phyloP scores from a whole-genome alignment of 768 basidiomycete genomes.

The Cystobasidium tubakii region DNA sequence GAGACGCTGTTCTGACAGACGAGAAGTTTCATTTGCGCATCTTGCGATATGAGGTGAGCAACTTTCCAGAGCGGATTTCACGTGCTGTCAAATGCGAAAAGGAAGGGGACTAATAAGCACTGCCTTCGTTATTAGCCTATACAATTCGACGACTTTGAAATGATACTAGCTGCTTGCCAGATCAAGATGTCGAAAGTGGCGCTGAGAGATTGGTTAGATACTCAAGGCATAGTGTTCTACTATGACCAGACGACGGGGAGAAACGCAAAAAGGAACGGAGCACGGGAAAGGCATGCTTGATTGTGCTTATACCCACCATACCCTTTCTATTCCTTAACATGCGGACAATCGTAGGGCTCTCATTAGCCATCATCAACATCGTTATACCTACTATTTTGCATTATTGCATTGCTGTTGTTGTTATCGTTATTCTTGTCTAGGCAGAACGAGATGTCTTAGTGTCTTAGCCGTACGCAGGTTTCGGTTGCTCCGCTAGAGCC shows the following conservation, averaged over 20 bases:
- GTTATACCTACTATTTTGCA: neutral
- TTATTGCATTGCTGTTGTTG: neutral
- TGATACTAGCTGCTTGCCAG: neutral
- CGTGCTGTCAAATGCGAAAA: neutral
- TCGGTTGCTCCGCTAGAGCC: no score
- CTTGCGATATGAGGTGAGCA: constrained; percentile 62
- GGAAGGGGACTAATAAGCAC: no score
- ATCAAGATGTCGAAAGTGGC: constrained; percentile 33
- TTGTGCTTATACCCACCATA: neutral
- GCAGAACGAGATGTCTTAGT: no score
- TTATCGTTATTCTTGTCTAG: no score
- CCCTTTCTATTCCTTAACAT: neutral
- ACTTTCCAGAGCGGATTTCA: neutral
- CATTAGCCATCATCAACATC: neutral
- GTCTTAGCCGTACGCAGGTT: no score
- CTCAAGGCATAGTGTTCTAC: constrained; percentile 31
- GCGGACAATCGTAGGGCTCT: no score
- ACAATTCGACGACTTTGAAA: constrained; percentile 27
- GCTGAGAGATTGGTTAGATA: constrained; percentile 30
- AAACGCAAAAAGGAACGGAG: constrained; percentile 15
- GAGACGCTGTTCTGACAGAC: constrained; percentile 48
- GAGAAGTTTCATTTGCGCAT: constrained; percentile 57
- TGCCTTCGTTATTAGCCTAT: constrained; percentile 15
- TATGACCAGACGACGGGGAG: constrained; percentile 10
- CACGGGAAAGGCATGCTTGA: constrained; percentile 25